phyloP scores from a whole-genome alignment of 768 basidiomycete species.

The Boletus fagicola region DNA sequence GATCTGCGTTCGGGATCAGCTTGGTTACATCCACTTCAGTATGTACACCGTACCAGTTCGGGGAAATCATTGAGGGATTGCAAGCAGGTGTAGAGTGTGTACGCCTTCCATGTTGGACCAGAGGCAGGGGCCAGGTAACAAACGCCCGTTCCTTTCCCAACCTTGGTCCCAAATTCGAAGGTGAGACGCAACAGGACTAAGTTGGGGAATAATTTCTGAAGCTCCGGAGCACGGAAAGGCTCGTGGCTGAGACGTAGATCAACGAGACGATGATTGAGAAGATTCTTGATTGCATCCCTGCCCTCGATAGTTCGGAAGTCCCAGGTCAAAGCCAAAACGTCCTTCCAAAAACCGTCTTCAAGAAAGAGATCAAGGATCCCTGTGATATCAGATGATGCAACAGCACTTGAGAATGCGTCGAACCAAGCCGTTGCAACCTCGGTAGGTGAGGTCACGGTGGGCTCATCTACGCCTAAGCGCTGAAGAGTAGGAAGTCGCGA shows the following conservation, averaged over 20 bases:
- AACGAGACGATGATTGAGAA: constrained; percentile 40
- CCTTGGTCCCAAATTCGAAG: constrained; percentile 52
- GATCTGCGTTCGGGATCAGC: constrained; percentile 9
- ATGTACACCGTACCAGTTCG: constrained; percentile 36
- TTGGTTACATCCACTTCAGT: not conserved
- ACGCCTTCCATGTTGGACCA: constrained; percentile 53
- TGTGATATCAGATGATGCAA: constrained; percentile 17
- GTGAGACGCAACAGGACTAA: constrained; percentile 54
- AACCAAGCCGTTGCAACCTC: constrained; percentile 29
- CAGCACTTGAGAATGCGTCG: constrained; percentile 21
- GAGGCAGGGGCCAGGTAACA: constrained; percentile 52
- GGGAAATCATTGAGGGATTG: constrained; percentile 57
- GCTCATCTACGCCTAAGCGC: constrained; percentile 24
- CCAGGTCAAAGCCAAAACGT: constrained; percentile 53
- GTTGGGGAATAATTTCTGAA: constrained; percentile 49
- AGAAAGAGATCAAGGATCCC: constrained; percentile 29
- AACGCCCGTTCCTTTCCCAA: constrained; percentile 52
- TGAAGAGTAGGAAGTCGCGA: constrained; percentile 31
- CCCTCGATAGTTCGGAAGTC: constrained; percentile 52
- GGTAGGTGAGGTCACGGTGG: constrained; percentile 15
- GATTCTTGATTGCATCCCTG: constrained; percentile 35
- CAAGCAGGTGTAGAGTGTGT: constrained; percentile 58
- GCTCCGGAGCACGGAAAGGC: constrained; percentile 25
- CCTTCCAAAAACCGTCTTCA: constrained; percentile 47
- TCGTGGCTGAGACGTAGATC: constrained; percentile 21